Evolutionary conservation across 192 early-diverging fungal genomes (phyloP).

Genomic region (Gigaspora rosea): DNA sequence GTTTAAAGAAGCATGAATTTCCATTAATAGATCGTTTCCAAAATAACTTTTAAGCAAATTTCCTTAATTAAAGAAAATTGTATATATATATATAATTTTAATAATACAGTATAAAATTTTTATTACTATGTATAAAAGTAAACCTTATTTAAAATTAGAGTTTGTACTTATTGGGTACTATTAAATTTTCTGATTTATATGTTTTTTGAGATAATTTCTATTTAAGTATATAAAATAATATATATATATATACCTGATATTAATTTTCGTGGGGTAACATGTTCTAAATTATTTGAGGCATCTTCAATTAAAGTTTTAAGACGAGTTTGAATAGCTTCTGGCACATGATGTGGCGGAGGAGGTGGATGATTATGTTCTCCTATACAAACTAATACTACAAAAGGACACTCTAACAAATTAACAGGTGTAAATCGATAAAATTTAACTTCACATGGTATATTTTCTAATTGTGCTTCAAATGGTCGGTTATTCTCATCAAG

Average conservation of each 20-base stretch:
- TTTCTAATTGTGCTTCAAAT: too few species aligned
- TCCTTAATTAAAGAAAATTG: background rate
- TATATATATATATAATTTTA: background rate
- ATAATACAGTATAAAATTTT: background rate
- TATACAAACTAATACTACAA: background rate
- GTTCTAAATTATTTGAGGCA: background rate
- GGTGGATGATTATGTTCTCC: background rate
- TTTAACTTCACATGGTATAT: background rate
- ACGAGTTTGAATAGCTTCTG: background rate
- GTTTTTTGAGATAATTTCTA: too few species aligned
- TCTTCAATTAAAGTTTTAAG: background rate
- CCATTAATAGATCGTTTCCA: background rate
- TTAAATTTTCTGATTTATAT: too few species aligned
- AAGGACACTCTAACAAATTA: background rate
- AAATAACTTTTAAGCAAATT: background rate
- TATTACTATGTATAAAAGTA: too few species aligned
- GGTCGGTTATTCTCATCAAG: too few species aligned
- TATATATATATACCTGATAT: background rate
- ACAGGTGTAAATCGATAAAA: background rate
- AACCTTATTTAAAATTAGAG: too few species aligned
- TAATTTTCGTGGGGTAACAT: background rate
- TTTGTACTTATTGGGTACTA: too few species aligned
- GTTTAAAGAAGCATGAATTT: background rate
- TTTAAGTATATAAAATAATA: too few species aligned
- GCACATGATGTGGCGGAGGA: background rate